phyloP scores from a whole-genome alignment of 2,329 filamentous ascomycete genomes.

The Cladophialophora bantiana region DNA sequence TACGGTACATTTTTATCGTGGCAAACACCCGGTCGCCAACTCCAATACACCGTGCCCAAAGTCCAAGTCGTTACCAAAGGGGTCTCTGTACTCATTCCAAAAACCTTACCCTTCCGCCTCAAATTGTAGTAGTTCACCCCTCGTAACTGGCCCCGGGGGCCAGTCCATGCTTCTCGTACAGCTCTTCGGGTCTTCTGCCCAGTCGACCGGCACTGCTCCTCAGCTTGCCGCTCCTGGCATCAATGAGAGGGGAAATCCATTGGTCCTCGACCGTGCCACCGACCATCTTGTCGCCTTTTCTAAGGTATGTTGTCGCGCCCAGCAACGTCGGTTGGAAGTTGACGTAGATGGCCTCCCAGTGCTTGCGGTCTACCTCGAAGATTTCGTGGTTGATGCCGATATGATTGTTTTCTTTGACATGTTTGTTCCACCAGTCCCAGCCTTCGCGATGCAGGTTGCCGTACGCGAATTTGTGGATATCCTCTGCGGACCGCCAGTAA shows the following conservation, averaged over 20 bases:
- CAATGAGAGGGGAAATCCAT: slow-evolving; percentile 38
- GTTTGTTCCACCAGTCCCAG: slow-evolving; percentile 55
- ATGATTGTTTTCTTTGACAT: slow-evolving; percentile 46
- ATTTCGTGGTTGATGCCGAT: slow-evolving; percentile 57
- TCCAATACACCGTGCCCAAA: not conserved
- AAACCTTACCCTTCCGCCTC: not conserved
- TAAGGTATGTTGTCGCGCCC: slow-evolving; percentile 39
- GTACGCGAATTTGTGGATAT: slow-evolving; percentile 55
- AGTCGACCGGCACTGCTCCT: slow-evolving; percentile 37
- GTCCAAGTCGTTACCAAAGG: not conserved
- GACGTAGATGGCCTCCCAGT: slow-evolving; percentile 55
- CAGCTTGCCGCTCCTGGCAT: slow-evolving; percentile 38
- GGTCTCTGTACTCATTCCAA: not conserved
- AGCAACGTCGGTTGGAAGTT: slow-evolving; percentile 49
- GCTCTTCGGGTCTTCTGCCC: slow-evolving; percentile 28
- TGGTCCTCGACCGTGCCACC: slow-evolving; percentile 36
- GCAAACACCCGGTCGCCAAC: not conserved
- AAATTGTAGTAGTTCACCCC: not conserved
- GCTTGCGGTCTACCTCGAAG: slow-evolving; percentile 48
- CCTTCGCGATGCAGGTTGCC: slow-evolving; percentile 49
- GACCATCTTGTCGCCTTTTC: slow-evolving; percentile 38
- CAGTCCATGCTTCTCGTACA: slow-evolving; percentile 30
- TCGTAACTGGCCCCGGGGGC: slow-evolving; percentile 23
- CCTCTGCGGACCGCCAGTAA: slow-evolving; percentile 53
- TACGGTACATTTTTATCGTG: not conserved